Evolutionary conservation across 257 asterid genomes (phyloP), one percentile per base, ranked within the genome.

Genomic region (Forsythia suspensa): DNA sequence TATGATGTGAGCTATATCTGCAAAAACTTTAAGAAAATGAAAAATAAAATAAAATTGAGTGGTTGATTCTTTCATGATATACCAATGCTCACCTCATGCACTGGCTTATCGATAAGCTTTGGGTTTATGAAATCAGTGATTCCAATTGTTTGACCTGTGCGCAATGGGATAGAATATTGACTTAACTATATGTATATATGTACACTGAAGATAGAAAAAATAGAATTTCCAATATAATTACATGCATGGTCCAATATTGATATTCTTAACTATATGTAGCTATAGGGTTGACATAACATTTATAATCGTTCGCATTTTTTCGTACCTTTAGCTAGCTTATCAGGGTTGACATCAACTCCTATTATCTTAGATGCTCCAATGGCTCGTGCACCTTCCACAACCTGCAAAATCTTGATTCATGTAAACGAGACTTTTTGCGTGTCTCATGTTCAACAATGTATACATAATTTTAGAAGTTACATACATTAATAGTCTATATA

Each of bases 91-190:
- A 92, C 98, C 97, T 93, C 82, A 80, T 95, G 97, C 9, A 88
- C 83, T 21, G 97, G 90, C 75, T n/a, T 79, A 66, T 88, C 97
- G 69, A 89, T 48, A 29, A 90, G 97, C 43, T 76, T 84, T 24
- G 97, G 95, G 72, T 93, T 91, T 79, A 93, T 76, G 87, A 92
- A 95, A 80, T 95, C 94, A 0, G 99, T 93, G 63, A 93, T 84
- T 77, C 99, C 99, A 48, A 95, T 88, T 70, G 96, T 91, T 57
- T 85, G 51, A 59, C 99, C 98, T 94, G 39, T 40, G 0, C 9
- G 4, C 10, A 21, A 55, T 1, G 9, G 20, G 10, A 55, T 1
- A 16, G 9, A 55, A 55, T 55, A 55, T 55, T 55, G 29, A 55
- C 63, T 18, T 55, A n/a, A 46, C 5, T 44, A 44, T 9, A 43